Base-by-base conservation (phyloP, 2,329 filamentous ascomycete genomes). In the Cercospora sp. region DNA sequence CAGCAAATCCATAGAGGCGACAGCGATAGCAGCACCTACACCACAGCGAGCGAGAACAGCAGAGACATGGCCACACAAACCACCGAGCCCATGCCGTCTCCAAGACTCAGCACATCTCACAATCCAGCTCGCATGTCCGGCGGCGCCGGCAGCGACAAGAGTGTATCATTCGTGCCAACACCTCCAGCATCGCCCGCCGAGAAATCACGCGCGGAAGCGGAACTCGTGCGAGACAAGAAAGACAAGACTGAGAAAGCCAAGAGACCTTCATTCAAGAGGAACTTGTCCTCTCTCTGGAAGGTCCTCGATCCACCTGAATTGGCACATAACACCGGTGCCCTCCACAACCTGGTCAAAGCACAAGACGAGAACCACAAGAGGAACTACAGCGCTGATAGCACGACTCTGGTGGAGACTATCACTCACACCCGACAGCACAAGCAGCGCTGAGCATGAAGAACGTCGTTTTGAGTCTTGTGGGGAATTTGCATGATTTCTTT, bases 1-100 rank as follows among this genome's bases (percentile, higher is more conserved):
- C 23, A 87, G 69, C 64, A 23, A 59, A 31, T 65, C 20, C 58
- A 55, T 6, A 48, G 64, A 53, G 64, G 57, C 30, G 64, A 60
- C 18, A 65, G 64, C n/a, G 64, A 61, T 13, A 65, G 45, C 58
- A 65, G 64, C 58, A 65, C 64, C 8, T 55, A 33, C 18, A 60
- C 64, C 16, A 65, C 64, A 16, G 30, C 57, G 5, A 65, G 64
- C 31, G 18, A 53, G 28, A 18, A 36, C 51, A 64, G 62, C 53
- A 64, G 53, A 64, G 51, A 64, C 51, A 64, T 64, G 62, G 53
- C 62, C 20, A 64, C 62, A 28, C 53, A 64, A 20, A 64, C 62
- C 23, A 59, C 20, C 45, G 61, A 64, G 48, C 20, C 61, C 1
- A 28, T 42, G 30, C 28, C 51, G 2, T 42, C 62, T 1, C 31